These are phyloP conservation scores for Myriosclerotinia duriaeana DNA, from an alignment of 2,329 filamentous ascomycete species.

Conservation along the genomic window DNA sequence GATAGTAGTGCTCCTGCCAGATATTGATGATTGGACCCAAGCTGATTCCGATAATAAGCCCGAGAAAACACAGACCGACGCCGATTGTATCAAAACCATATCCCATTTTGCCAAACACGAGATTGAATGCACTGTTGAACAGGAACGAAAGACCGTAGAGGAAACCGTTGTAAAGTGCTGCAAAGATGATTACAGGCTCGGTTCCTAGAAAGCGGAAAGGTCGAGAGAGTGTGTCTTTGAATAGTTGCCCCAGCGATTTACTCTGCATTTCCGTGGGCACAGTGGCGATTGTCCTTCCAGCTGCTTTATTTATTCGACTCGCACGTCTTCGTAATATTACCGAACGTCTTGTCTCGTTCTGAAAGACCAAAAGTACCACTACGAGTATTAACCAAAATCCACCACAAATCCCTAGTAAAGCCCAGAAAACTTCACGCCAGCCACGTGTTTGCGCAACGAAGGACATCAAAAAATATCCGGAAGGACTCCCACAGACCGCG, in stretches of 20 bases:
- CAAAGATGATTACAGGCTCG: constrained; percentile 60
- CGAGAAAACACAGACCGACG: constrained; percentile 45
- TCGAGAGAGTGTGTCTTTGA: constrained; percentile 24
- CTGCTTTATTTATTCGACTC: constrained; percentile 7
- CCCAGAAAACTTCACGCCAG: constrained; percentile 28
- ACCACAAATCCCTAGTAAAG: constrained; percentile 27
- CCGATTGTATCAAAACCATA: constrained; percentile 45
- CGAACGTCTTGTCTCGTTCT: constrained; percentile 27
- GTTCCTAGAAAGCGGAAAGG: constrained; percentile 56
- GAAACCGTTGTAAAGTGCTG: constrained; percentile 59
- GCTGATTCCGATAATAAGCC: constrained; percentile 44
- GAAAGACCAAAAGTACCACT: constrained; percentile 12
- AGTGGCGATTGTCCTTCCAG: neutral
- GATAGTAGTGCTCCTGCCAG: constrained; percentile 41
- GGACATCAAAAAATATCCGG: constrained; percentile 35
- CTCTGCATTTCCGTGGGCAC: constrained; percentile 17
- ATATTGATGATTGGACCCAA: constrained; percentile 46
- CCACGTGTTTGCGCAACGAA: constrained; percentile 25
- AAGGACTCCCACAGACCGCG: constrained; percentile 47
- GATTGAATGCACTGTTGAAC: constrained; percentile 44
- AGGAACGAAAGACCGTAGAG: constrained; percentile 56
- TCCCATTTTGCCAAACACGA: constrained; percentile 48
- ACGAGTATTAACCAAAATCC: constrained; percentile 27
- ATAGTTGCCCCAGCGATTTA: constrained; percentile 20
- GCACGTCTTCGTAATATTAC: constrained; percentile 18